These are phyloP conservation scores for Termitomyces sp. DNA, from an alignment of 768 basidiomycete genomes.

Conservation along the genomic window DNA sequence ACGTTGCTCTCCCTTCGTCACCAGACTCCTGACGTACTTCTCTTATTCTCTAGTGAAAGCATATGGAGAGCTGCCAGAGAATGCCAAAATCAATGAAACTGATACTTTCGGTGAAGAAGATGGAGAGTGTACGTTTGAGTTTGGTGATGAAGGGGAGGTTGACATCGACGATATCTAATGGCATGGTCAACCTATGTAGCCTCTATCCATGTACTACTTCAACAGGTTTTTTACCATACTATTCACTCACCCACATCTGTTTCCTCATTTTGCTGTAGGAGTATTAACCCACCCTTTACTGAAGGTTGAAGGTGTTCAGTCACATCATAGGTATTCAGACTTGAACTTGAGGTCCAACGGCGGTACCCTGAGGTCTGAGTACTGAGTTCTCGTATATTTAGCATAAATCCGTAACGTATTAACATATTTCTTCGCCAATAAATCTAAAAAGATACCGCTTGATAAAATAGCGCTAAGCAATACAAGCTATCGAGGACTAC, in stretches of 20 bases:
- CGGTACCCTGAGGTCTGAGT: no score
- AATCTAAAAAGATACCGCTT: no score
- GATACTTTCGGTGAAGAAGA: slow-evolving; percentile 90
- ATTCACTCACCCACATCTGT: slow-evolving; percentile 5
- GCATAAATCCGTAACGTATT: no score
- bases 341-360: no score
- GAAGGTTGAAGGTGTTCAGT: background rate
- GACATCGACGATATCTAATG: slow-evolving; percentile 86
- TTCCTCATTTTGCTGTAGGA: slow-evolving; percentile 11
- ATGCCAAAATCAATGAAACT: slow-evolving; percentile 96
- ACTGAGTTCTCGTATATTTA: no score
- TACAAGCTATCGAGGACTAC: no score
- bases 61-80: slow-evolving; percentile 95
- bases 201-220: slow-evolving; percentile 6
- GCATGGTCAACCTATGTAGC: slow-evolving; percentile 2
- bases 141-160: slow-evolving; percentile 82
- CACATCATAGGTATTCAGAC: background rate
- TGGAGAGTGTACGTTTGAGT: slow-evolving; percentile 86
- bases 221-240: slow-evolving; percentile 6
- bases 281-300: background rate
- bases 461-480: no score
- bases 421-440: no score
- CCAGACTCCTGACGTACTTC: background rate
- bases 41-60: slow-evolving; percentile 67
- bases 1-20: slow-evolving; percentile 20